Evolutionary conservation across 805 yeast genomes (phyloP).

Genomic region (Kurtzmaniella cleridarum): DNA sequence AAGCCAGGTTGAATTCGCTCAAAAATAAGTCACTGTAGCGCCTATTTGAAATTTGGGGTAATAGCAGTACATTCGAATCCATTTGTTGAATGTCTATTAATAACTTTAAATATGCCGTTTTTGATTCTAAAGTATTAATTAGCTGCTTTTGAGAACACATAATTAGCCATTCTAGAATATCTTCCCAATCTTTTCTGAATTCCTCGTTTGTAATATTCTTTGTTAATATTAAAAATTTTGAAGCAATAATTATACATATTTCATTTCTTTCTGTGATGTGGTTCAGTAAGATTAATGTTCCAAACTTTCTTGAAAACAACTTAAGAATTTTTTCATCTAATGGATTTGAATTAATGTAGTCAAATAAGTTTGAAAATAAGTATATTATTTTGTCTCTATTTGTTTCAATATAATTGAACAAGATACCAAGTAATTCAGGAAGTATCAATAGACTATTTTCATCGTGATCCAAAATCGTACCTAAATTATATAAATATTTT

Average conservation of each 20-base stretch:
- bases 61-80: conserved; percentile 3
- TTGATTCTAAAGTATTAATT: conserved; percentile 33
- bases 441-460: no score
- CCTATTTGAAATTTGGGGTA: no score
- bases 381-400: no score
- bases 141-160: conserved; percentile 35
- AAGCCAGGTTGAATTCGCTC: conserved; percentile 10
- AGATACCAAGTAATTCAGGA: no score
- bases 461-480: no score
- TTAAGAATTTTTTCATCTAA: no score
- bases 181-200: conserved; percentile 39
- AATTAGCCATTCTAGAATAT: conserved; percentile 43
- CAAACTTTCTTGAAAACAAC: no score
- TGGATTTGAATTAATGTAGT: no score
- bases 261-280: conserved; percentile 32
- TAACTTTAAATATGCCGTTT: conserved; percentile 25
- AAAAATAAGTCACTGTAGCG: conserved; percentile 11
- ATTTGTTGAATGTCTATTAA: conserved; percentile 13
- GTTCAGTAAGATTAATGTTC: no score
- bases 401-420: no score
- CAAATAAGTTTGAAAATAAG: no score
- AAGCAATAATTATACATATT: conserved; percentile 25
- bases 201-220: conserved; percentile 8
- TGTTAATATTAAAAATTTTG: conserved; percentile 22
- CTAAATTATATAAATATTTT: no score